Conservation (phyloP, 176 grass and related monocot genomes). For the Oryza nivara region DNA sequence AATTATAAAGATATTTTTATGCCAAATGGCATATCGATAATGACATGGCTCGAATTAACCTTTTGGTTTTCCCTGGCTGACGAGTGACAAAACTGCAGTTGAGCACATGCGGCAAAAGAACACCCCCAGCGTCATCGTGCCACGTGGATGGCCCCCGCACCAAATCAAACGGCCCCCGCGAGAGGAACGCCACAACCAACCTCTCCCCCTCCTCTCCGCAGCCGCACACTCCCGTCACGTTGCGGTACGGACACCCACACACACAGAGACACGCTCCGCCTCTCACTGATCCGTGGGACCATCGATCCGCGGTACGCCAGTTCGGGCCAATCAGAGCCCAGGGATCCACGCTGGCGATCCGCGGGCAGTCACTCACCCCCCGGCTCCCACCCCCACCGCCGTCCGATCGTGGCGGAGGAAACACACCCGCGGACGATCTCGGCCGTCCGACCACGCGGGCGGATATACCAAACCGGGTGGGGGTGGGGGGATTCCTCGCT, state of each 20-base stretch:
- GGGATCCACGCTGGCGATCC: conserved; percentile 16
- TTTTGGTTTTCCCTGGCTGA: too few relatives aligned
- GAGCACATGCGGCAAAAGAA: not conserved
- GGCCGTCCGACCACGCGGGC: conserved; percentile 20
- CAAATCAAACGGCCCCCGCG: conserved; percentile 8
- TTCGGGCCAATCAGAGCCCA: not conserved
- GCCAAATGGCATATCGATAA: too few relatives aligned
- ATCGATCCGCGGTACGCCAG: not conserved
- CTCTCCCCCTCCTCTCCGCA: not conserved
- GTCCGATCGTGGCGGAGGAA: conserved; percentile 17
- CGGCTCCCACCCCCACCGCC: rapidly evolving
- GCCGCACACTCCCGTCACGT: not conserved
- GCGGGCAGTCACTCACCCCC: too few relatives aligned
- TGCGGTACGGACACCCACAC: too few relatives aligned
- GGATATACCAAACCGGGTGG: not conserved
- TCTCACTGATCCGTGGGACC: too few relatives aligned
- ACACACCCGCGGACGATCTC: conserved; percentile 29
- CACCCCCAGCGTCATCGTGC: too few relatives aligned
- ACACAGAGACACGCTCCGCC: too few relatives aligned
- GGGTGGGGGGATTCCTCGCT: not conserved
- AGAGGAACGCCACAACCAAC: conserved; percentile 19
- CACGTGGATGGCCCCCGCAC: not conserved
- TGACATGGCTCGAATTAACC: too few relatives aligned
- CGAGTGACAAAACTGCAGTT: too few relatives aligned
- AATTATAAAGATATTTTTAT: too few relatives aligned